phyloP scores from a whole-genome alignment of 352 stramenopile species.

The Lagenidium sp. region DNA sequence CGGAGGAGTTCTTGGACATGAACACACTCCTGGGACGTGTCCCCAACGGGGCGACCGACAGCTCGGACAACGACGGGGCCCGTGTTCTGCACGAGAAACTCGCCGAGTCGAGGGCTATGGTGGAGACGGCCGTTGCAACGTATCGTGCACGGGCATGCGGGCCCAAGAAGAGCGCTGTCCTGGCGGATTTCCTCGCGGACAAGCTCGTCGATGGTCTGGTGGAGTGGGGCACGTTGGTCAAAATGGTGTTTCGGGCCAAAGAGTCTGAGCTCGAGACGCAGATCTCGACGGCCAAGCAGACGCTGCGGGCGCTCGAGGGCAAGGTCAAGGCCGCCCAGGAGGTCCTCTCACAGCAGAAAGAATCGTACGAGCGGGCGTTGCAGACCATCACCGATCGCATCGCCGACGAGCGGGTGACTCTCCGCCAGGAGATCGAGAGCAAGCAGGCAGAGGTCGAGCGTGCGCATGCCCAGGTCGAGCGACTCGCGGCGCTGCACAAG shows the following conservation, averaged over 20 bases:
- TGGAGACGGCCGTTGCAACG: slow-evolving; percentile 28
- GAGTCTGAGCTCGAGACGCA: slow-evolving; percentile 23
- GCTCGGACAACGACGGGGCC: slow-evolving; percentile 15
- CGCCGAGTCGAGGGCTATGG: slow-evolving; percentile 14
- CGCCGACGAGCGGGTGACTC: slow-evolving; percentile 25
- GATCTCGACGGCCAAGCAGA: slow-evolving; percentile 33
- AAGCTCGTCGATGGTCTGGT: slow-evolving; percentile 45
- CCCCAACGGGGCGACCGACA: too few relatives aligned
- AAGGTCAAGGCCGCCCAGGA: slow-evolving; percentile 50
- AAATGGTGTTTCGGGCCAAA: slow-evolving; percentile 35
- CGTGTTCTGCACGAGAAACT: slow-evolving; percentile 30
- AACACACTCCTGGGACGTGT: slow-evolving; percentile 3
- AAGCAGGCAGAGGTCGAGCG: slow-evolving; percentile 48
- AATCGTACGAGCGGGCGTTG: slow-evolving; percentile 53
- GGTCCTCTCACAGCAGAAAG: slow-evolving; percentile 49
- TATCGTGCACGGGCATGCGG: slow-evolving; percentile 34
- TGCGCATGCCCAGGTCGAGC: slow-evolving; percentile 45
- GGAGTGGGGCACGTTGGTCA: slow-evolving; percentile 41
- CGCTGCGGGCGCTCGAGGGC: slow-evolving; percentile 35
- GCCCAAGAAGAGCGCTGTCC: slow-evolving; percentile 16
- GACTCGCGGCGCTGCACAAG: slow-evolving; percentile 41
- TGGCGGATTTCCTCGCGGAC: slow-evolving; percentile 37
- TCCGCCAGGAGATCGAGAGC: slow-evolving; percentile 49
- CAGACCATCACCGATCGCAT: slow-evolving; percentile 41
- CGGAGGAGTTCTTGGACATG: slow-evolving; percentile 17